Percentiles rank a stretch among this genome's conserved stretches.
Evolutionary conservation across 106 monocot genomes (phyloP).

Genomic region (Triglochin maritima): DNA sequence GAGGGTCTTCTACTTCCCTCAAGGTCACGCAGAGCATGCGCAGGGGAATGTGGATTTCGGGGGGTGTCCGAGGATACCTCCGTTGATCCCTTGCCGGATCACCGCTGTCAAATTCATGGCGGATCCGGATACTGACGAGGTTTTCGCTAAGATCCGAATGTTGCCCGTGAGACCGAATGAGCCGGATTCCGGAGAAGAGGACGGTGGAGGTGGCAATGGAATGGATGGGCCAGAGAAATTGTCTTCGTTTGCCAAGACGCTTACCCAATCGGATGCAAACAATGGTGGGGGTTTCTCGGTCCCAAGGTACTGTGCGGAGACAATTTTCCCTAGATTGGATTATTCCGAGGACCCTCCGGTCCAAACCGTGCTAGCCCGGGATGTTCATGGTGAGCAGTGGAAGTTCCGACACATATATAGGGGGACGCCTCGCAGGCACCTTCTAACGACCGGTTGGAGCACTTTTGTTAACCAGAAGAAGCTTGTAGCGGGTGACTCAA

Average conservation of each 20-base stretch:
- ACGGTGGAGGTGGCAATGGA: background rate
- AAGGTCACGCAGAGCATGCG: constrained; percentile 27
- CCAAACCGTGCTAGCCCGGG: constrained; percentile 22
- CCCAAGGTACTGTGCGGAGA: constrained; percentile 29
- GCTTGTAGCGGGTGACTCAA: constrained; percentile 27
- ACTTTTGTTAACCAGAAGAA: constrained; percentile 33
- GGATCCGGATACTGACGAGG: constrained; percentile 28
- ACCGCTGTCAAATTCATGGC: constrained; percentile 18
- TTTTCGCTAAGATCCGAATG: constrained; percentile 21
- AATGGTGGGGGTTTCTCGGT: constrained; percentile 32
- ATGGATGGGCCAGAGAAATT: constrained; percentile 10
- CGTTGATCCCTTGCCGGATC: constrained; percentile 16
- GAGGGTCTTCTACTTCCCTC: constrained; percentile 24
- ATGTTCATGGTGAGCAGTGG: constrained; percentile 25
- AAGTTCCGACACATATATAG: constrained; percentile 30
- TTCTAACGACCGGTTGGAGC: constrained; percentile 29
- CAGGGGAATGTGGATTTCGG: constrained; percentile 13
- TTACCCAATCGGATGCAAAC: constrained; percentile 31
- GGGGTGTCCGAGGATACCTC: constrained; percentile 8
- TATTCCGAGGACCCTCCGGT: constrained; percentile 23
- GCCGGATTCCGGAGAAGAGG: constrained; percentile 1
- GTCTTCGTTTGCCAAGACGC: constrained; percentile 25
- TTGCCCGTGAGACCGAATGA: constrained; percentile 14
- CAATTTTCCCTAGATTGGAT: constrained; percentile 24
- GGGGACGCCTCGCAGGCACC: constrained; percentile 25